Conservation (phyloP, 805 yeast genomes). For the Metschnikowia picachoensis region DNA sequence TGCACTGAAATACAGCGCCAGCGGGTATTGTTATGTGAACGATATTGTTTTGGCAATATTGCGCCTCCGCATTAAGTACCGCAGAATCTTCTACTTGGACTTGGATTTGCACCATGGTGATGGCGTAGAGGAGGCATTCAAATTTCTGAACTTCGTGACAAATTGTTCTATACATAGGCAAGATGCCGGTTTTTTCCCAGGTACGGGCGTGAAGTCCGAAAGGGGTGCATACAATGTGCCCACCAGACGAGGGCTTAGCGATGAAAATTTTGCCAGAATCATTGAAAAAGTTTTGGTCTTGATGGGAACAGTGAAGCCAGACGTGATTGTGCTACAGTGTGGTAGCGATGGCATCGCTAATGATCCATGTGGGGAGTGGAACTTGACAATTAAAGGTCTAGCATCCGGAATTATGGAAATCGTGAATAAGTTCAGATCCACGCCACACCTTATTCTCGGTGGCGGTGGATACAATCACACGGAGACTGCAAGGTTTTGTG, state of each 20-base stretch:
- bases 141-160: constrained; percentile 49
- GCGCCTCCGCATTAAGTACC: constrained; percentile 43
- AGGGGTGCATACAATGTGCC: constrained; percentile 49
- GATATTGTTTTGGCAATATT: constrained; percentile 61
- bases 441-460: constrained; percentile 52
- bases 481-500: constrained; percentile 62
- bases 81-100: constrained; percentile 58
- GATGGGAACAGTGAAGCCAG: constrained; percentile 38
- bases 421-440: neutral
- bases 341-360: constrained; percentile 75
- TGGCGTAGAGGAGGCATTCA: constrained; percentile 69
- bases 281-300: constrained; percentile 38
- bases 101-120: constrained; percentile 79
- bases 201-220: constrained; percentile 52
- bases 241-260: constrained; percentile 51
- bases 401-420: constrained; percentile 28
- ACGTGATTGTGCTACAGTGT: constrained; percentile 57
- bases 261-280: constrained; percentile 36
- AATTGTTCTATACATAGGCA: constrained; percentile 62
- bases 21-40: constrained; percentile 73
- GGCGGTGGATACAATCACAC: constrained; percentile 75
- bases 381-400: constrained; percentile 52
- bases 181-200: constrained; percentile 71
- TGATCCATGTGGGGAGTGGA: constrained; percentile 68
- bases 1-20: constrained; percentile 48